phyloP scores from a whole-genome alignment of 768 basidiomycete species.

The Naganishia onofrii region DNA sequence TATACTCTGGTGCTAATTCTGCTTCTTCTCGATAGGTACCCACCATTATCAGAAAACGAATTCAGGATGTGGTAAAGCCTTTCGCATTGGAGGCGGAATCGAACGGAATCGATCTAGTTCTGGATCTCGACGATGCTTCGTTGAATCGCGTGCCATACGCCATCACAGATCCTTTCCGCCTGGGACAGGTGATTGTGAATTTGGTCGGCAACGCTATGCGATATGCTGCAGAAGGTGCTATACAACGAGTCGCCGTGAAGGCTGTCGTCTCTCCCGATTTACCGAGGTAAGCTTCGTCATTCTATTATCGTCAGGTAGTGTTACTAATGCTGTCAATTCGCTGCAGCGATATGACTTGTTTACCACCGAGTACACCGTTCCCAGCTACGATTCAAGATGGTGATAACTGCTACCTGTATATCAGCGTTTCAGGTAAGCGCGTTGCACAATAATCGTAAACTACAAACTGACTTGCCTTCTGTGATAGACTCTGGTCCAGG shows the following conservation, averaged over 20 bases:
- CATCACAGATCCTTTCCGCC: conserved; percentile 52
- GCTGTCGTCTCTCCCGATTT: conserved; percentile 48
- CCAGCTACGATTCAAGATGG: conserved; percentile 22
- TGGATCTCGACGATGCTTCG: conserved; percentile 50
- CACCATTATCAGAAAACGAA: conserved; percentile 44
- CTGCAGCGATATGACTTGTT: conserved; percentile 17
- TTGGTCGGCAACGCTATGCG: conserved; percentile 51
- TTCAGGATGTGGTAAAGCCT: conserved; percentile 51
- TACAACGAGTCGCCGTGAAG: conserved; percentile 47
- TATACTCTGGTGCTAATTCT: neutral
- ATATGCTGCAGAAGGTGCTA: conserved; percentile 49
- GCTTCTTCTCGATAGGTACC: conserved; percentile 28
- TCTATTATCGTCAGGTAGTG: neutral
- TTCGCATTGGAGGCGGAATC: conserved; percentile 54
- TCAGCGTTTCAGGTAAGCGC: conserved; percentile 39
- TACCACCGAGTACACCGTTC: conserved; percentile 16
- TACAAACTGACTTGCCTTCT: neutral
- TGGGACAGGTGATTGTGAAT: conserved; percentile 51
- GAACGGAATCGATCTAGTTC: conserved; percentile 51
- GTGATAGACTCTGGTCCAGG: conserved; percentile 53
- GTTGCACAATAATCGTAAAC: neutral
- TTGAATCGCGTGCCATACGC: conserved; percentile 44
- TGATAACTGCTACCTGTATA: conserved; percentile 50
- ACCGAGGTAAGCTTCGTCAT: conserved; percentile 44
- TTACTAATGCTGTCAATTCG: neutral